phyloP scores from a whole-genome alignment of 148 eudicot genomes.

The Rhododendron griersonianum region DNA sequence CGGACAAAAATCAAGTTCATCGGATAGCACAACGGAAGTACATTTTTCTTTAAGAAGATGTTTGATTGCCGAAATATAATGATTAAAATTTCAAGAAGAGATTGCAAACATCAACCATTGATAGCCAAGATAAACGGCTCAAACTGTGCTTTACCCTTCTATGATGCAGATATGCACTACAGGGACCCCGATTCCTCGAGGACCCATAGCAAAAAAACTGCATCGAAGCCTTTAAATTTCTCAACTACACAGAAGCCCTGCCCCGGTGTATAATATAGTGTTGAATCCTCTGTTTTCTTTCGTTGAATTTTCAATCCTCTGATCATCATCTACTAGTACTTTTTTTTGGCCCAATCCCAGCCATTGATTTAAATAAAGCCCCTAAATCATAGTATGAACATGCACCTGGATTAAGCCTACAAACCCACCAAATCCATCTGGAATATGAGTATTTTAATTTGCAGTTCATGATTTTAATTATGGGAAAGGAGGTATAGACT shows the following conservation, averaged over 20 bases:
- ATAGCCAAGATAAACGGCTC: not conserved
- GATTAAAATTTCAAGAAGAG: not conserved
- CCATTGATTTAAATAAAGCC: not conserved
- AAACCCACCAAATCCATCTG: conserved; percentile 6
- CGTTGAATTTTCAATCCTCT: not conserved
- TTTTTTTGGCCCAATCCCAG: conserved; percentile 7
- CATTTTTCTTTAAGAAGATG: not conserved
- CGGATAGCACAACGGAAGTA: not conserved
- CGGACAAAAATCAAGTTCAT: not conserved
- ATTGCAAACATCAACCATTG: not conserved
- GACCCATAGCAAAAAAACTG: not conserved
- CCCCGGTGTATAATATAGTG: not conserved
- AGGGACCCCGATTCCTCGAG: not conserved
- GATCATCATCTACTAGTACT: not conserved
- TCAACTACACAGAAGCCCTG: not conserved
- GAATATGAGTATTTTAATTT: not conserved
- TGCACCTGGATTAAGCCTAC: not conserved
- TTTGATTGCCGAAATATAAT: not conserved
- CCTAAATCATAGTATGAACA: not conserved
- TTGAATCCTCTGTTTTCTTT: not conserved
- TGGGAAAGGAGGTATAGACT: conserved; percentile 2
- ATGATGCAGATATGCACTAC: no score
- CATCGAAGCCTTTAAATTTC: not conserved
- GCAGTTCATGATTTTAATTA: conserved; percentile 9
- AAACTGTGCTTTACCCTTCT: no score